A percentile compares a stretch with the other conserved stretches of the same genome.
phyloP scores from a whole-genome alignment of 495 filamentous ascomycete species.

The Penicillium bovifimosum region DNA sequence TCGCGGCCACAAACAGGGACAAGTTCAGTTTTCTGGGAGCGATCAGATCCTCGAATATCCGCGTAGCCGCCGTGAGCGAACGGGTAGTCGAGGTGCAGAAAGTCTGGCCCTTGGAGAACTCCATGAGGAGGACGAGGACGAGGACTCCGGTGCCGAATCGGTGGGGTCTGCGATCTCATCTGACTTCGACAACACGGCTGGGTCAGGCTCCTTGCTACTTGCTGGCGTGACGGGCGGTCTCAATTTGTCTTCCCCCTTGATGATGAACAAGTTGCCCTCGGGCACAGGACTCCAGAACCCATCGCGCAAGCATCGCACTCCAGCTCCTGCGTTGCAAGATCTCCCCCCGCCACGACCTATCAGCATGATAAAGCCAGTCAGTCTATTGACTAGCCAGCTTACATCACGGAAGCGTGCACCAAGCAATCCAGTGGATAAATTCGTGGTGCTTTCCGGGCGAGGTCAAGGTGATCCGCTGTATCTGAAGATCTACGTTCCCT shows the following conservation, averaged over 20 bases:
- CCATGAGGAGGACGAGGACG: slow-evolving; percentile 52
- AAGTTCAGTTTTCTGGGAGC: slow-evolving; percentile 46
- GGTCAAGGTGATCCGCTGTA: slow-evolving; percentile 76
- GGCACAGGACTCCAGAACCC: slow-evolving; percentile 41
- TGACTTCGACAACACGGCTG: slow-evolving; percentile 61
- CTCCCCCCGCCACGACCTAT: slow-evolving; percentile 88
- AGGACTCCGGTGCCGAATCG: slow-evolving; percentile 52
- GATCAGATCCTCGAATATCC: slow-evolving; percentile 54
- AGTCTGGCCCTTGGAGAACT: slow-evolving; percentile 32
- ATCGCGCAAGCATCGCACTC: slow-evolving; percentile 54
- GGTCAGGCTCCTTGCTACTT: slow-evolving; percentile 52
- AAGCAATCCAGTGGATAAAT: slow-evolving; percentile 75
- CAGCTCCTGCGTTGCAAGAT: slow-evolving; percentile 61
- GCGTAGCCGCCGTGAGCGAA: slow-evolving; percentile 53
- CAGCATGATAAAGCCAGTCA: slow-evolving; percentile 74
- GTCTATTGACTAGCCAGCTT: slow-evolving; percentile 63
- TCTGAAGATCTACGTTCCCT: slow-evolving; percentile 83
- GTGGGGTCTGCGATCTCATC: slow-evolving; percentile 61
- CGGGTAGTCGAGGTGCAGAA: slow-evolving; percentile 46
- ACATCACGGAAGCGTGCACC: slow-evolving; percentile 76
- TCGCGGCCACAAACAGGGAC: slow-evolving; percentile 57
- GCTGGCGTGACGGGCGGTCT: slow-evolving; percentile 42
- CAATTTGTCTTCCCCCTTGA: slow-evolving; percentile 41
- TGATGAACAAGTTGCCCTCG: slow-evolving; percentile 42
- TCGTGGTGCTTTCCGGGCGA: slow-evolving; percentile 79